These are phyloP conservation scores for Zygoascus hellenicus DNA, from an alignment of 1,139 yeast species.

Conservation along the genomic window DNA sequence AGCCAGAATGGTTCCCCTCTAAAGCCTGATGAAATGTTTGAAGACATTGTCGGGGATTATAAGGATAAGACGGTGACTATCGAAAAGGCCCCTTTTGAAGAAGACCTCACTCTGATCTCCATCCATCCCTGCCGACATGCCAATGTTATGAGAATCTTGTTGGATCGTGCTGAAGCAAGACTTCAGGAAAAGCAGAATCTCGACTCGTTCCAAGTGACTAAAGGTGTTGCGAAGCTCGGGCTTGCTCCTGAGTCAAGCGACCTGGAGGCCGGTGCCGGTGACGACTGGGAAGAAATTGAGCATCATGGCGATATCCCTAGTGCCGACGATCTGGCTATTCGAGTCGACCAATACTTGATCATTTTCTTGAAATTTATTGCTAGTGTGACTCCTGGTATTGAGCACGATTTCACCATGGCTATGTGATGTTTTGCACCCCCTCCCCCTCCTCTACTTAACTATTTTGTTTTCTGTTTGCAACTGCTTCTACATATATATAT, in stretches of 20 bases:
- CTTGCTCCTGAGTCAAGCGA: slow-evolving; percentile 30
- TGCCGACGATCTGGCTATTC: slow-evolving; percentile 42
- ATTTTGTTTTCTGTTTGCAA: not conserved
- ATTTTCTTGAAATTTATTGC: slow-evolving; percentile 90
- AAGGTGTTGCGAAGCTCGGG: slow-evolving; percentile 42
- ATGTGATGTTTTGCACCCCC: slow-evolving; percentile 1
- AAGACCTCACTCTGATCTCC: slow-evolving; percentile 74
- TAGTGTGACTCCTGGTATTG: slow-evolving; percentile 96
- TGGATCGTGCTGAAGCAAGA: slow-evolving; percentile 54
- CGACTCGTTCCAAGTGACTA: slow-evolving; percentile 32
- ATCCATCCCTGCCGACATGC: slow-evolving; percentile 98
- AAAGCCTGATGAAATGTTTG: slow-evolving; percentile 86
- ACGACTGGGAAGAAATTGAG: slow-evolving; percentile 37
- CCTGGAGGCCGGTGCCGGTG: slow-evolving; percentile 28
- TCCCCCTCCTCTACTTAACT: not conserved
- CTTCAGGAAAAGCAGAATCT: slow-evolving; percentile 35
- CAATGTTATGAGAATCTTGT: slow-evolving; percentile 82
- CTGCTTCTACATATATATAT: slow-evolving; percentile 2
- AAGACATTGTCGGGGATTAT: slow-evolving; percentile 87
- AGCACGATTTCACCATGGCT: slow-evolving; percentile 95
- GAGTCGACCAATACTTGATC: slow-evolving; percentile 87
- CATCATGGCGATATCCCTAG: slow-evolving; percentile 15
- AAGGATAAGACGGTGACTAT: slow-evolving; percentile 95
- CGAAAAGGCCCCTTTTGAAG: slow-evolving; percentile 81
- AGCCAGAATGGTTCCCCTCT: slow-evolving; percentile 79